Evolutionary conservation across 2,329 filamentous ascomycete species (phyloP).

Genomic region (Catunica adiposa): DNA sequence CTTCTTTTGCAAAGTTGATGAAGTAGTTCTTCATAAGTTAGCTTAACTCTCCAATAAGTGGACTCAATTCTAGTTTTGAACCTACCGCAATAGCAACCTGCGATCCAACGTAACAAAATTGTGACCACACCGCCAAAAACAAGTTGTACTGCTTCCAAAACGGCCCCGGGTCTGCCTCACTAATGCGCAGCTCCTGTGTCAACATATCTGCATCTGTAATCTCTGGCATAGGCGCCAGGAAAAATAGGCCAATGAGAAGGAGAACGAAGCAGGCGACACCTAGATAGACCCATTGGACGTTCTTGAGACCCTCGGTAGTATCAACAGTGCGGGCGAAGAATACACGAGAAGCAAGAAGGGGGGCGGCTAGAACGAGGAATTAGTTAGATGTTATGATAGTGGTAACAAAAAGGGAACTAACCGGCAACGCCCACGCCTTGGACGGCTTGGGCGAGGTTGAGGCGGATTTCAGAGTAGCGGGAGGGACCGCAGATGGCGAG

Average conservation of each 20-base stretch:
- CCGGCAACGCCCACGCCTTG: constrained; percentile 57
- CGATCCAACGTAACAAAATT: constrained; percentile 48
- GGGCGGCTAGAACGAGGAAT: constrained; percentile 40
- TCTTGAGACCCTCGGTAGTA: constrained; percentile 32
- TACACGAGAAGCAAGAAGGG: constrained; percentile 41
- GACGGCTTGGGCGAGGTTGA: constrained; percentile 60
- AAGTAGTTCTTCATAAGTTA: constrained; percentile 26
- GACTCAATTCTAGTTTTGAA: not conserved
- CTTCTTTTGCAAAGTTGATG: constrained; percentile 30
- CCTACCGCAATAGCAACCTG: constrained; percentile 33
- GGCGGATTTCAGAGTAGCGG: constrained; percentile 53
- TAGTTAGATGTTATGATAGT: constrained; percentile 27
- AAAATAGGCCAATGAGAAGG: constrained; percentile 39
- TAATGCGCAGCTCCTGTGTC: constrained; percentile 30
- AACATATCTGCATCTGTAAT: constrained; percentile 48
- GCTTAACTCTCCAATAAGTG: not conserved
- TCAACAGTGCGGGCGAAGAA: constrained; percentile 41
- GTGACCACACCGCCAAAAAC: constrained; percentile 42
- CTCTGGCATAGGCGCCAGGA: constrained; percentile 32
- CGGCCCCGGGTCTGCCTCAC: constrained; percentile 29
- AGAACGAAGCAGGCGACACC: constrained; percentile 45
- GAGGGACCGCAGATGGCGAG: constrained; percentile 37
- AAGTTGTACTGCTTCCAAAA: constrained; percentile 43
- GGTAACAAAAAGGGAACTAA: not conserved
- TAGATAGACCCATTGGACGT: constrained; percentile 49